Base-by-base conservation (phyloP, 2,329 filamentous ascomycete species). In the Fusarium mexicanum region DNA sequence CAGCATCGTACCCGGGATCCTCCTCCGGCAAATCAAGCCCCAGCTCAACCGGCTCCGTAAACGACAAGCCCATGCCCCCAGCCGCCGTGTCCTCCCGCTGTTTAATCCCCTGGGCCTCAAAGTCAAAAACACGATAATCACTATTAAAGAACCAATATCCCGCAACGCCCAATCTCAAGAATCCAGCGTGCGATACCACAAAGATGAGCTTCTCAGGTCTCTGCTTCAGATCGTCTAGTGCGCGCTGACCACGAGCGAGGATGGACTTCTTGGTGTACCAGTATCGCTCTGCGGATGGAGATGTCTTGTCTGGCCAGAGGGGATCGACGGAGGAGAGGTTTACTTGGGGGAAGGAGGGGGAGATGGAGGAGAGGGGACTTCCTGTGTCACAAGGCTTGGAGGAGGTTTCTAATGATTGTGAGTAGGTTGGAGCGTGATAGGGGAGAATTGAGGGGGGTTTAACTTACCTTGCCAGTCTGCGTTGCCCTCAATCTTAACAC, bases 401-500 rank as follows among this genome's bases (percentile, higher is more conserved):
- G 7, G 87, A 87, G 74, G 86, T 89, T 81, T 90, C 88, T 89
- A 33, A 5, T 3, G 20, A 12, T 5, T 5, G 35, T 37, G 5
- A 50, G 67, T 60, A 20, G 60, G 26, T 29, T 29, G 26, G 47
- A 18, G 33, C 26, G 40, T 48, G 47, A 17, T 6, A 31, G 31
- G 20, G 11, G 3, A 11, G 6, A 12, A 17, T 29, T 5, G n/a
- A 29, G 26, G 29, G 17, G 22, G 22, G 20, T 77, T 63, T 79
- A 90, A 88, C 89, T 84, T 93, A 90, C 89, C 89, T 84, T 93
- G 91, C 91, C 91, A 93, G 62, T 86, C 85, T 8, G 91, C 90
- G 76, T 90, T 86, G 3, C 88, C 87, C 54, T 87, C 81, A 31
- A 92, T 84, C 51, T 84, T 85, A 26, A 91, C 83, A 3, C 88